Evolutionary conservation across 129 eudicot species (phyloP).

Genomic region (Arctium lappa): DNA sequence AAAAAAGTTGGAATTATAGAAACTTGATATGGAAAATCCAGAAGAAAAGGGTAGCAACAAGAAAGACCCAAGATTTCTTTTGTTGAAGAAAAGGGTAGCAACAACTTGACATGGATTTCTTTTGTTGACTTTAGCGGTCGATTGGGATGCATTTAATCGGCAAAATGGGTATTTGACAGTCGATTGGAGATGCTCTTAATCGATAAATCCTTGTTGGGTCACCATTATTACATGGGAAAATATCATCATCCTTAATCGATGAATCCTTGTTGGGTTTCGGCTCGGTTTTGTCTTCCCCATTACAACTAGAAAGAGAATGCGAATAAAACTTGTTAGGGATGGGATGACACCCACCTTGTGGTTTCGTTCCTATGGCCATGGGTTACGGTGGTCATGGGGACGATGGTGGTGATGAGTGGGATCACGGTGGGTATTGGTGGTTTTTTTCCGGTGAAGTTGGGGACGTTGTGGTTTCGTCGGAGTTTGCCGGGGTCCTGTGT

Average conservation of each 20-base stretch:
- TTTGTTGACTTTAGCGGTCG: no score
- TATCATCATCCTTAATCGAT: not conserved
- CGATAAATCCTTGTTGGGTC: not conserved
- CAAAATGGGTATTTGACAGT: no score
- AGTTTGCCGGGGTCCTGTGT: no score
- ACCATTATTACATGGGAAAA: constrained; percentile 11
- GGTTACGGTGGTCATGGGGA: no score
- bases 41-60: not conserved
- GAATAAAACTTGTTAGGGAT: not conserved
- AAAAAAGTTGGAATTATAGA: constrained; percentile 70
- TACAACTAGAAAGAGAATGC: constrained; percentile 7
- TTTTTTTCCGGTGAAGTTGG: no score
- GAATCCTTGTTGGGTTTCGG: not conserved
- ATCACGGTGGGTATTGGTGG: no score
- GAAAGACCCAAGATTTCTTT: not conserved
- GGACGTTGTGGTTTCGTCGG: no score
- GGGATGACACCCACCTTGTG: no score
- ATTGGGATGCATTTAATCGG: no score
- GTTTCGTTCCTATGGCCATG: no score
- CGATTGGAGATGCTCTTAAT: not conserved
- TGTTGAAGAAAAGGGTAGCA: not conserved
- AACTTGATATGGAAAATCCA: constrained; percentile 55
- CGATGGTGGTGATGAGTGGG: no score
- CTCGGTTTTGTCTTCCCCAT: not conserved
- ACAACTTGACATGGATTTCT: no score